These are phyloP conservation scores for Entonaema liquescens DNA, from an alignment of 495 filamentous ascomycete genomes.

Conservation along the genomic window DNA sequence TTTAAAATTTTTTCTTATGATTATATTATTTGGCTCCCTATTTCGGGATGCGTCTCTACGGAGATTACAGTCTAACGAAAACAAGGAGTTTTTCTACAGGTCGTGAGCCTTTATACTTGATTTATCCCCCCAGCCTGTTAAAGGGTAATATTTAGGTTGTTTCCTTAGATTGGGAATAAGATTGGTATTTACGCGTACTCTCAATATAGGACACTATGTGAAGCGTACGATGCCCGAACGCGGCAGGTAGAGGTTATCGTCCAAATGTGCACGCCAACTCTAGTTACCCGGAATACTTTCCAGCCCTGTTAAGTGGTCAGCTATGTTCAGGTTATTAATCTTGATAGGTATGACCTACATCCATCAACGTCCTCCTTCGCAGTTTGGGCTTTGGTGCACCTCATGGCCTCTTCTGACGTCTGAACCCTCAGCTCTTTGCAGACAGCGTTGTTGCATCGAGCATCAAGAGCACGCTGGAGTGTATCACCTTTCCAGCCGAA, in stretches of 20 bases:
- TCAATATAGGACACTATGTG: too few relatives aligned
- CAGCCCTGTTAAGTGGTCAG: constrained; percentile 21
- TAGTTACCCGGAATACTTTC: constrained; percentile 29
- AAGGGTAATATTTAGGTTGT: too few relatives aligned
- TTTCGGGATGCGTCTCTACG: too few relatives aligned
- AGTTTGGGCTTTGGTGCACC: constrained; percentile 48
- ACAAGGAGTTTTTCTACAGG: too few relatives aligned
- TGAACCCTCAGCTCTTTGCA: constrained; percentile 48
- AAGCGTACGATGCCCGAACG: too few relatives aligned
- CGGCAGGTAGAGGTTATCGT: background rate
- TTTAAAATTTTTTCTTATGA: too few relatives aligned
- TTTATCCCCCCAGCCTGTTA: too few relatives aligned
- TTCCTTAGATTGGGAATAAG: too few relatives aligned
- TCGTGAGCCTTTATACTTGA: too few relatives aligned
- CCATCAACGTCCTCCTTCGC: constrained; percentile 49
- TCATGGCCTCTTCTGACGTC: constrained; percentile 45
- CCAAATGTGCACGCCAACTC: background rate
- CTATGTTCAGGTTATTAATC: background rate
- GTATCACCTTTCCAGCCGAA: constrained; percentile 48
- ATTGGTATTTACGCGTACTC: too few relatives aligned
- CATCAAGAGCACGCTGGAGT: constrained; percentile 50
- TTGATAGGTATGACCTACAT: constrained; percentile 35
- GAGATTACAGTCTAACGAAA: too few relatives aligned
- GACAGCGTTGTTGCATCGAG: constrained; percentile 45
- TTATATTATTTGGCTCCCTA: too few relatives aligned